These are phyloP conservation scores for Paragyromitra xinjiangensis DNA, from an alignment of 495 filamentous ascomycete genomes.

Conservation along the genomic window DNA sequence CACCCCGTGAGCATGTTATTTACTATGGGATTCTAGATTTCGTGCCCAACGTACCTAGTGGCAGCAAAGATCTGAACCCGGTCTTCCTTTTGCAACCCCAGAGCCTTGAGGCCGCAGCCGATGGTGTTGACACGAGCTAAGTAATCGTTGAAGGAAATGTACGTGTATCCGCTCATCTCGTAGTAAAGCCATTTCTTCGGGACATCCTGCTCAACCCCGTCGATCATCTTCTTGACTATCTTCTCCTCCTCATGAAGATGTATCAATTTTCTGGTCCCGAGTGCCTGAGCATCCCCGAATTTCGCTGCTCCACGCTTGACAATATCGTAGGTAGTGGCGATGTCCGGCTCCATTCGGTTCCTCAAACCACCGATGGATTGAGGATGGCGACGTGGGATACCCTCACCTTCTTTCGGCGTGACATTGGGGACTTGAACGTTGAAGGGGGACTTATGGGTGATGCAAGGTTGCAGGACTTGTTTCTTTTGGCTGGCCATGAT, in stretches of 20 bases:
- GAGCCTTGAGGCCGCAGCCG: conserved; percentile 78
- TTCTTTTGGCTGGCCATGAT: conserved; percentile 63
- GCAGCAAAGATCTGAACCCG: conserved; percentile 88
- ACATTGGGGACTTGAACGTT: conserved; percentile 79
- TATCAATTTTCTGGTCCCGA: conserved; percentile 82
- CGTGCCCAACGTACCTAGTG: conserved; percentile 67
- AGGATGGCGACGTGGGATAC: conserved; percentile 84
- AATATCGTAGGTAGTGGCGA: conserved; percentile 87
- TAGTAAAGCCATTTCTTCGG: conserved; percentile 98
- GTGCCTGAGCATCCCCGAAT: conserved; percentile 87
- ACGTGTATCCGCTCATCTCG: conserved; percentile 88
- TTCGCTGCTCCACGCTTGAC: conserved; percentile 77
- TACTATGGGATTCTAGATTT: neutral
- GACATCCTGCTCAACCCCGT: conserved; percentile 86
- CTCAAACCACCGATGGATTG: conserved; percentile 74
- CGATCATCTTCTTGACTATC: conserved; percentile 95
- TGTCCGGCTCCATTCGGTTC: conserved; percentile 69
- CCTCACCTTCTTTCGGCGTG: conserved; percentile 82
- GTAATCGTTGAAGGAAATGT: conserved; percentile 87
- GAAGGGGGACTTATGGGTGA: conserved; percentile 72
- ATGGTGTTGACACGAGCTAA: conserved; percentile 76
- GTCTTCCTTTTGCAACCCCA: conserved; percentile 77
- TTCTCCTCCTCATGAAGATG: conserved; percentile 90
- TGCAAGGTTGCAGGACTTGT: conserved; percentile 69
- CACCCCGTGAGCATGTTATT: conserved; percentile 9